Evolutionary conservation across 2,329 filamentous ascomycete species (phyloP), one percentile per base, ranked within the genome.

Genomic region (Alternaria incomplexa): DNA sequence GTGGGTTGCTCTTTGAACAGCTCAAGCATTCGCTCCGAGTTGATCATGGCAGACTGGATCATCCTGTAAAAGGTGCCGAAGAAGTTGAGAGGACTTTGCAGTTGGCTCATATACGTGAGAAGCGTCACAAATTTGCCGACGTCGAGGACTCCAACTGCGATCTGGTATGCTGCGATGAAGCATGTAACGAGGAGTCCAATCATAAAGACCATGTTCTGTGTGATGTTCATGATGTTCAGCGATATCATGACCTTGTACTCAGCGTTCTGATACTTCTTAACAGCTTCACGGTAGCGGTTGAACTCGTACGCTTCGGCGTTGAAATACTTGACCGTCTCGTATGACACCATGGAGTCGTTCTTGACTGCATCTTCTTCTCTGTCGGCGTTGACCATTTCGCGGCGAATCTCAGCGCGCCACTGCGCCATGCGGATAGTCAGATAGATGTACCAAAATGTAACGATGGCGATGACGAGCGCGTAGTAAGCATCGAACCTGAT

Each of bases 291-390:
- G 71, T 88, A 90, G 7, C 86, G 81, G 55, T 84, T 81, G 45
- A 87, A 88, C 70, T 90, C 88, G 63, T 86, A 85, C 1, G 79
- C 79, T 64, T 89, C 85, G 17, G 88, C 87, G 66, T 88, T 88
- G 78, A 89, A 89, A 73, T 89, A 88, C 67, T 89, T 88, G 47
- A 90, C 88, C 1, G 88, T 89, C 82, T 99, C 96, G 79, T 98
- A 99, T n/a, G 93, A 97, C 65, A 96, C 93, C 84, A 99, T 96
- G 0, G 96, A 98, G 79, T 99, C 96, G 77, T 97, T 98, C 82
- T 98, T 98, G 71, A 98, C 93, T 7, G 96, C 96, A 80, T 97
- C 95, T 81, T 97, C 93, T 81, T 97, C 93, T 66, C 96, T 88
- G 70, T 96, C 93, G 13, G 93, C 93, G 77, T 97, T 98, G 54